Evolutionary conservation across 495 filamentous ascomycete genomes (phyloP), one percentile per base, ranked within the genome.

Genomic region (Penicillium macrosclerotiorum): DNA sequence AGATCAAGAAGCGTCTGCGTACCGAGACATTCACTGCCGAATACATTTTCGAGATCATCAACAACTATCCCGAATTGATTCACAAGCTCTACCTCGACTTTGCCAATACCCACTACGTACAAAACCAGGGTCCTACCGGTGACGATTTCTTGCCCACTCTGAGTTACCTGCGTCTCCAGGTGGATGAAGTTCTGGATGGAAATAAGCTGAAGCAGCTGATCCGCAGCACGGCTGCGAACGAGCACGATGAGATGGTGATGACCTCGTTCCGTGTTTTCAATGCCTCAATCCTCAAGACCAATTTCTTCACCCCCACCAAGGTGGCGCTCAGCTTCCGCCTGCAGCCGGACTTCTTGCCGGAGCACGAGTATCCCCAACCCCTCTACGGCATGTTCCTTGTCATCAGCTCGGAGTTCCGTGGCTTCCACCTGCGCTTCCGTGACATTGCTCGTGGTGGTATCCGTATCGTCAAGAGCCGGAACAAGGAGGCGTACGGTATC

Each of bases 231-330:
- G 87, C 89, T 3, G 76, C 76, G 40, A 96, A 96, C 59, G 93
- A 98, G 73, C 91, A 98, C 68, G 88, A 97, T 56, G 87, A 90
- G 68, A 94, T 96, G 83, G 93, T 98, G 49, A 94, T 97, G 90
- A 87, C 77, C 13, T 87, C 90, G n/a, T 96, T 98, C 80, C 83
- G 88, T 42, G 81, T 92, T 34, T 98, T 98, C 78, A 97, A 97
- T 72, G 78, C 78, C 37, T 79, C 83, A 33, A 81, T 96, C 25
- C 74, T 97, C 52, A 97, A 96, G 79, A 97, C 93, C 49, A 98
- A 98, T 74, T 98, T 96, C 75, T 98, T 95, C 78, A 98, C 93
- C 0, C 93, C 93, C 0, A 98, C 93, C 44, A 98, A 98, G 75
- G 92, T 98, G 20, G 93, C 94, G 11, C 78, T 98, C 49, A 96